These are phyloP conservation scores for Mycena rosella DNA, from an alignment of 768 basidiomycete species.

Conservation along the genomic window DNA sequence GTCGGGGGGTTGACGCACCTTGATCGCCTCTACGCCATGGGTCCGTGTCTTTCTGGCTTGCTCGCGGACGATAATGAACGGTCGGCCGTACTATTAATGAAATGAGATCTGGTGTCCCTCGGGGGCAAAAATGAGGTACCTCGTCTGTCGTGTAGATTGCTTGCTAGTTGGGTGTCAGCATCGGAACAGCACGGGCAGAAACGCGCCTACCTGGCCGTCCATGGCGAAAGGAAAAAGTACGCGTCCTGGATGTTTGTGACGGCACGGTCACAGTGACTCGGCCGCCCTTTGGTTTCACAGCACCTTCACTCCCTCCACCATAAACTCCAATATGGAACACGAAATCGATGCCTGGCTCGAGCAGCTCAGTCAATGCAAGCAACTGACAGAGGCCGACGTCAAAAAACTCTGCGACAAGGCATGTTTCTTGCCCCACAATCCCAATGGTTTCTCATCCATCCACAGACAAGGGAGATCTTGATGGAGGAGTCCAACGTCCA, in stretches of 20 bases:
- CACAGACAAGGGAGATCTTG: conserved; percentile 95
- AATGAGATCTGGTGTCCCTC: conserved; percentile 1
- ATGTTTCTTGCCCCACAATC: conserved; percentile 44
- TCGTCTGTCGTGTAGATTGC: conserved; percentile 92
- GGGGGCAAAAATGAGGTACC: conserved; percentile 51
- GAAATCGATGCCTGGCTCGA: conserved; percentile 98
- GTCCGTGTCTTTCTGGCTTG: conserved; percentile 92
- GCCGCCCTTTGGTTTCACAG: conserved; percentile 46
- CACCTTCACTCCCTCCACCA: conserved; percentile 49
- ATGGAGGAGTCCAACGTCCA: conserved; percentile 99
- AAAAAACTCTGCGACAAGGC: conserved; percentile 99
- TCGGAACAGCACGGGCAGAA: neutral
- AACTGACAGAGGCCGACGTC: conserved; percentile 93
- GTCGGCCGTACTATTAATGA: conserved; percentile 83
- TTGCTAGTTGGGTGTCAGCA: conserved; percentile 60
- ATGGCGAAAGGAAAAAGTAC: conserved; percentile 29
- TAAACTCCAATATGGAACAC: conserved; percentile 60
- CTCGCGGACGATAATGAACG: conserved; percentile 97
- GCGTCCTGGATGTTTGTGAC: no score
- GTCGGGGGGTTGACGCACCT: conserved; percentile 63
- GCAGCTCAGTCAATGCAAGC: conserved; percentile 97
- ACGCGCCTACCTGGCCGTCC: conserved; percentile 30
- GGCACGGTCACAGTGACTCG: conserved; percentile 42
- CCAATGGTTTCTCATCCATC: conserved; percentile 35
- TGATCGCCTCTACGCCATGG: conserved; percentile 96